Base-by-base conservation (phyloP, 2,329 filamentous ascomycete species). In the Claviceps quebecensis region DNA sequence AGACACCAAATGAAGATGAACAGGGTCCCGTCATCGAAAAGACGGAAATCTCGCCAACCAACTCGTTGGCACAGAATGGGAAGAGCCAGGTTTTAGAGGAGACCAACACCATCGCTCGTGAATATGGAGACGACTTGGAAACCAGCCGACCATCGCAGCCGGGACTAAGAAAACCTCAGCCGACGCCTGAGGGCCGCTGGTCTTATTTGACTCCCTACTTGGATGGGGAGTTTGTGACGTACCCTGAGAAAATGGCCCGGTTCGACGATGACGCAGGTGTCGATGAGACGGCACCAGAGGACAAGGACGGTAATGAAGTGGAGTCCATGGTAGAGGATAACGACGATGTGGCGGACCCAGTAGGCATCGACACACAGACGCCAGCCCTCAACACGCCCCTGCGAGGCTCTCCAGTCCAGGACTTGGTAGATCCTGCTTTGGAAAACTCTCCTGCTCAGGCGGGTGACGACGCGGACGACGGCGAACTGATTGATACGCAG, bases 181-280 rank as follows among this genome's bases (percentile, higher is more conserved):
- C 63, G 47, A 53, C 56, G 5, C 64, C 62, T 13, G 51, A 50
- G 13, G 65, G 67, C 2, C 62, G 64, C 22, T 72, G 67, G 65
- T 59, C 67, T 19, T 56, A 69, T 41, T 59, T 72, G 8, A 71
- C 67, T 2, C 67, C 70, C 4, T 72, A 70, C 48, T 52, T 72
- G 7, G 61, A 66, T 34, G 66, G 63, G 16, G 68, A 72, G 52
- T 68, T 60, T 50, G 55, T 66, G 23, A 55, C 61, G 2, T 71
- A 72, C 45, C 70, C 70, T 1, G 69, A 70, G 51, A 68, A 60
- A 54, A 67, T 62, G 52, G 53, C 56, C 17, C 59, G 59, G 13
- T 52, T 57, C 16, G 63, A 67, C 7, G 66, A 67, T 17, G 65
- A 67, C 19, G 57, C 55, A 3, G 54, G 57, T 34, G 54, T 56